A percentile compares a stretch with the other conserved stretches of the same genome.
Evolutionary conservation across 306 rosid species (phyloP).

Genomic region (Vachellia pachyceras): DNA sequence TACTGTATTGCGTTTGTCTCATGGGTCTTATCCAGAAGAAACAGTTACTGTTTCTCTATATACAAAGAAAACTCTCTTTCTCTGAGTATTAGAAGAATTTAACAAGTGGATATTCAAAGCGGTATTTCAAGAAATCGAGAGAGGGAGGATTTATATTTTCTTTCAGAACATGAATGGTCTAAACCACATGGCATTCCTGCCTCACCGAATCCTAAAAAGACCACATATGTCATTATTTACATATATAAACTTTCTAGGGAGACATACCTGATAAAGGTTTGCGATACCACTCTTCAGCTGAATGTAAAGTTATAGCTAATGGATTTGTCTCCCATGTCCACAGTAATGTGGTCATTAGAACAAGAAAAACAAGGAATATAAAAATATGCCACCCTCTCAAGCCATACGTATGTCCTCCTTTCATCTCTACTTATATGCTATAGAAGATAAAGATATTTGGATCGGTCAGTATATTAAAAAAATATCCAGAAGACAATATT

Average conservation of each 20-base stretch:
- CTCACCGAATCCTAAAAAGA: neutral
- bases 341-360: conserved; percentile 47
- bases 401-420: conserved; percentile 44
- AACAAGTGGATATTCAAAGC: neutral
- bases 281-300: conserved; percentile 39
- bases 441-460: conserved; percentile 14
- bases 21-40: neutral
- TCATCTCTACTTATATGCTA: conserved; percentile 46
- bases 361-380: conserved; percentile 46
- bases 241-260: conserved; percentile 17
- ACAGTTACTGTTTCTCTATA: neutral
- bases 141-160: neutral
- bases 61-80: neutral
- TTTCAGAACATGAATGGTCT: neutral
- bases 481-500: neutral
- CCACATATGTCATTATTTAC: neutral
- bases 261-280: conserved; percentile 53
- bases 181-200: neutral
- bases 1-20: neutral
- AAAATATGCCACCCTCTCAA: conserved; percentile 53
- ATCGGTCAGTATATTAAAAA: neutral
- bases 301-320: conserved; percentile 43
- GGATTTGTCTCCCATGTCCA: conserved; percentile 68
- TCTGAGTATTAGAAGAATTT: neutral
- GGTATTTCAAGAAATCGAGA: neutral